Evolutionary conservation across 2,329 filamentous ascomycete species (phyloP), one percentile per base, ranked within the genome.

Genomic region (Zasmidium cellare): DNA sequence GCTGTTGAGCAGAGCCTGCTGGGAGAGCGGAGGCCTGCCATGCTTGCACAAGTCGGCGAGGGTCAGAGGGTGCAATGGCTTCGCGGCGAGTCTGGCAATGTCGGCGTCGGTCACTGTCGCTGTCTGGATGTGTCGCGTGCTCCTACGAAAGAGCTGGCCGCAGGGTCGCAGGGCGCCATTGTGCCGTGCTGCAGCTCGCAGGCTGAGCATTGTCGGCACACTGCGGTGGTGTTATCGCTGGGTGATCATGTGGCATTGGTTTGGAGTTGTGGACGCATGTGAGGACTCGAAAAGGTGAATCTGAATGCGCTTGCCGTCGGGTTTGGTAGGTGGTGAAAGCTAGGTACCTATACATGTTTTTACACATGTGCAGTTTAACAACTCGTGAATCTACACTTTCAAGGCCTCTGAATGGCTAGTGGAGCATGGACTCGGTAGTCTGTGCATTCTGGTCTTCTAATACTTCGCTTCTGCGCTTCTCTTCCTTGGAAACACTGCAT

Each of bases 31-130:
- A 28, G 93, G 93, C 6, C 90, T 87, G 60, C 94, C 94, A 76
- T 87, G 84, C 89, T 88, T 93, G 67, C 97, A 89, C 5, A 99
- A 82, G 71, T 97, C 94, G 57, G 88, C 87, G 31, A 99, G 84
- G 23, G 91, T 94, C 69, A 97, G 79, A 11, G 88, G 85, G 70
- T 96, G 90, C 53, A 96, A 84, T 35, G 88, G 87, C 70, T 89
- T 87, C 57, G 86, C 86, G 28, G 92, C 91, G 48, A 97, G 84
- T 45, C 84, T 84, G 47, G 87, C 84, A 64, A 97, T 90, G 71
- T 94, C 89, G 63, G 89, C 86, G 71, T 93, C 89, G 3, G 78
- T 80, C 38, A 81, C 79, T 2, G 72, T 76, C 46, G 68, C 70
- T 1, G 76, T 80, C 53, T 72, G 69, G 55, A 74, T 64, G 51